These are phyloP conservation scores for Eimeria sp. DNA, from an alignment of 169 alveolate species.

Conservation along the genomic window DNA sequence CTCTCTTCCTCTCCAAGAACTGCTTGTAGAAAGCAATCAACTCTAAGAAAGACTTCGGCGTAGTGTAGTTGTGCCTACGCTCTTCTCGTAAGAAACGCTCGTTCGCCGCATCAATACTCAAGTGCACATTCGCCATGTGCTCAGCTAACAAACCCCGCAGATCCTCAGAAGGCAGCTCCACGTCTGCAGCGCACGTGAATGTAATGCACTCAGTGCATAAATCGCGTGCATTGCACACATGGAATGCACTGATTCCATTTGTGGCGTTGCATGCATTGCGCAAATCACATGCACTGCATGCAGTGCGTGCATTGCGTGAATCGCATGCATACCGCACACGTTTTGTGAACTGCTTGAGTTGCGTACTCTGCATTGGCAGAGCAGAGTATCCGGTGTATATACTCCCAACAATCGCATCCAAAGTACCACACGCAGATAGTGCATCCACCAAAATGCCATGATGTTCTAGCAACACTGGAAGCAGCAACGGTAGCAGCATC, in stretches of 20 bases:
- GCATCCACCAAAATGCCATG: no score
- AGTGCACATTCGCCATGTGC: constrained; percentile 97
- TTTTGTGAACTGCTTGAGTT: no score
- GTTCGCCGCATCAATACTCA: constrained; percentile 96
- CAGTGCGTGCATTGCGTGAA: neutral
- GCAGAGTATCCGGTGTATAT: no score
- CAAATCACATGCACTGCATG: neutral
- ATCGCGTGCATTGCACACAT: neutral
- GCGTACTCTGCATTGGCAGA: neutral
- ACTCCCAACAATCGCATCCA: no score
- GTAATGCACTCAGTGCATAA: neutral
- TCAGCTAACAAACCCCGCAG: constrained; percentile 91
- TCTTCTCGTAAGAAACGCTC: constrained; percentile 92
- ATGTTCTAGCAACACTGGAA: no score
- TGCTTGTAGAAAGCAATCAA: constrained; percentile 96
- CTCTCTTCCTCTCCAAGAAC: constrained; percentile 92
- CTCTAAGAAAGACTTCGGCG: constrained; percentile 98
- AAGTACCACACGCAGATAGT: no score
- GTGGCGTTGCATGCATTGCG: neutral
- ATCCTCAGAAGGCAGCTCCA: constrained; percentile 89
- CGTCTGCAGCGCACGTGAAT: constrained; percentile 10
- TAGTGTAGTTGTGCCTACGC: constrained; percentile 97
- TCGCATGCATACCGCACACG: neutral
- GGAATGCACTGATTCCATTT: neutral
- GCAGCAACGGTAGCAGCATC: no score